These are phyloP conservation scores for Boeremia lycopersici DNA, from an alignment of 2,329 filamentous ascomycete genomes.

Conservation along the genomic window DNA sequence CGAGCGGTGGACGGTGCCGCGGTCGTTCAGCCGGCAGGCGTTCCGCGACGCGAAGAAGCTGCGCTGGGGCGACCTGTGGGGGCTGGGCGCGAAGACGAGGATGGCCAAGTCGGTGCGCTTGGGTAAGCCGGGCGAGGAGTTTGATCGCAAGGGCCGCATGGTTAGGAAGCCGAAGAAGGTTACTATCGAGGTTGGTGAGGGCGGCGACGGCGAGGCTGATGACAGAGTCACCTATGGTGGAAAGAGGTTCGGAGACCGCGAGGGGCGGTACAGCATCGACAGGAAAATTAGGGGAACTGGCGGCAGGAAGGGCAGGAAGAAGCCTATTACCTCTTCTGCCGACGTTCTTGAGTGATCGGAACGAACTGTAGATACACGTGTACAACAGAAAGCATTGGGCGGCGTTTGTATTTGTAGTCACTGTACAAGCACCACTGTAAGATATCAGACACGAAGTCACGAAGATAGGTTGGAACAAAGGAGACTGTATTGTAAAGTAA, in stretches of 20 bases:
- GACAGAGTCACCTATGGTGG: constrained; percentile 21
- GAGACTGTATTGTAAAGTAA: constrained; percentile 24
- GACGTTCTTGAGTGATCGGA: not conserved
- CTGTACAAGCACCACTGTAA: constrained; percentile 1
- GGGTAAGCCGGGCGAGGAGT: constrained; percentile 55
- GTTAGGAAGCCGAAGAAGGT: constrained; percentile 40
- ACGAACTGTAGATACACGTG: not conserved
- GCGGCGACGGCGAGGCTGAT: constrained; percentile 29
- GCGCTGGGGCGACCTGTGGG: constrained; percentile 93
- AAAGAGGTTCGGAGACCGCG: constrained; percentile 37
- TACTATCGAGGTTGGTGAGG: constrained; percentile 36
- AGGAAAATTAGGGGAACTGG: constrained; percentile 47
- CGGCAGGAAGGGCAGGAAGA: constrained; percentile 49
- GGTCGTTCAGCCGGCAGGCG: constrained; percentile 77
- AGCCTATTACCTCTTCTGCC: constrained; percentile 5
- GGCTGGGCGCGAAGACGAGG: constrained; percentile 88
- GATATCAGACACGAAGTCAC: not conserved
- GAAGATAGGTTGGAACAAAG: constrained; percentile 1
- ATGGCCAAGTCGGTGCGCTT: constrained; percentile 66
- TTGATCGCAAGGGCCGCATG: constrained; percentile 49
- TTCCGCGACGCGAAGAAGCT: constrained; percentile 93
- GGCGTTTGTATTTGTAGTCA: not conserved
- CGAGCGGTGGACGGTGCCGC: constrained; percentile 92
- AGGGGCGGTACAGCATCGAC: constrained; percentile 39
- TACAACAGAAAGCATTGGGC: not conserved